phyloP scores from a whole-genome alignment of 2,329 filamentous ascomycete genomes.

The Pseudogymnoascus sp. region DNA sequence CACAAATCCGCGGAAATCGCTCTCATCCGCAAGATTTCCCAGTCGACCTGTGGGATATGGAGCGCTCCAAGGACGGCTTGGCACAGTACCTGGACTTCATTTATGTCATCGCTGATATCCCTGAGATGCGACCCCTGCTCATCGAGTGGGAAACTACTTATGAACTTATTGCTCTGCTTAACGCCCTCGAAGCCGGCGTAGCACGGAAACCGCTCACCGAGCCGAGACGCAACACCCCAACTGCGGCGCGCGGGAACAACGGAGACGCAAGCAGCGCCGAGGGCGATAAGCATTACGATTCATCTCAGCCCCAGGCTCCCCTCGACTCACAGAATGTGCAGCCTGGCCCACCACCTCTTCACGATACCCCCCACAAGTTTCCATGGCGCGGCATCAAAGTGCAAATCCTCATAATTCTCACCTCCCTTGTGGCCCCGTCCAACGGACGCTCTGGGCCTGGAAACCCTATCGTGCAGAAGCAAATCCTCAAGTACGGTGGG shows the following conservation, averaged over 20 bases:
- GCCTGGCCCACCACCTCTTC: constrained; percentile 41
- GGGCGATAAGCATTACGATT: constrained; percentile 2
- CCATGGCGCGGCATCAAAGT: constrained; percentile 75
- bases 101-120: constrained; percentile 76
- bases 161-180: constrained; percentile 78
- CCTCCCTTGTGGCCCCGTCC: constrained; percentile 80
- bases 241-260: constrained; percentile 33
- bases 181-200: constrained; percentile 79
- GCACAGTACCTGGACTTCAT: constrained; percentile 93
- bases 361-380: constrained; percentile 57
- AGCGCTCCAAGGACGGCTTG: constrained; percentile 87
- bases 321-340: constrained; percentile 25
- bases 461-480: constrained; percentile 71
- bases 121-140: constrained; percentile 72
- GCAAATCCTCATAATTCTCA: constrained; percentile 82
- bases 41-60: constrained; percentile 95
- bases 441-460: constrained; percentile 49
- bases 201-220: constrained; percentile 66
- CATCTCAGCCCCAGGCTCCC: constrained; percentile 10
- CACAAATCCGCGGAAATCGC: constrained; percentile 70
- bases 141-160: constrained; percentile 89
- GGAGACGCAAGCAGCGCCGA: background rate
- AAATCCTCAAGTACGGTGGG: constrained; percentile 76
- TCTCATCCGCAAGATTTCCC: constrained; percentile 81
- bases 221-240: constrained; percentile 26